phyloP scores from a whole-genome alignment of 306 rosid genomes.

The Hippophae tibetana region DNA sequence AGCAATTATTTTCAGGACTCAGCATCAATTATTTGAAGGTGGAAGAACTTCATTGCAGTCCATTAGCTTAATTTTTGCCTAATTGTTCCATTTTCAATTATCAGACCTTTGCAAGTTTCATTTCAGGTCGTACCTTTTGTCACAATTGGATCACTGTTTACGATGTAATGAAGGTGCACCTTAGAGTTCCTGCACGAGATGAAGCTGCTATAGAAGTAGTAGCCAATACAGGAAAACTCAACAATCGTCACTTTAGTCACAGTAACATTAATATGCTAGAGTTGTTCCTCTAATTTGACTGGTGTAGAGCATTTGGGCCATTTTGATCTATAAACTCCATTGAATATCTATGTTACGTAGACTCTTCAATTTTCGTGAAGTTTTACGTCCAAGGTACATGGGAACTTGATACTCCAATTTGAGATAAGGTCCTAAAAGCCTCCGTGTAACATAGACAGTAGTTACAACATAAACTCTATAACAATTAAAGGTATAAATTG shows the following conservation, averaged over 20 bases:
- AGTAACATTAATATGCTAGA: conserved; percentile 14
- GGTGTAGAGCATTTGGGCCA: background rate
- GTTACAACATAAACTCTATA: no score
- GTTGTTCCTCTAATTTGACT: conserved; percentile 15
- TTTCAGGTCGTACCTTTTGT: conserved; percentile 92
- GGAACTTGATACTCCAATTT: no score
- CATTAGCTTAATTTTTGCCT: background rate
- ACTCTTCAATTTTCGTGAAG: no score
- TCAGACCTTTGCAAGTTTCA: conserved; percentile 15
- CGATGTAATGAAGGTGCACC: conserved; percentile 55
- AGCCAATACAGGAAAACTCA: conserved; percentile 39
- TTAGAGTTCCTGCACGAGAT: conserved; percentile 82
- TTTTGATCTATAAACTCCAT: conserved; percentile 21
- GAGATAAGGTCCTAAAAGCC: no score
- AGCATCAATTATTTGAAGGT: conserved; percentile 96
- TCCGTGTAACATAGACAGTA: no score
- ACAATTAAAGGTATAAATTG: no score
- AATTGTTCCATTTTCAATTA: conserved; percentile 10
- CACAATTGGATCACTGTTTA: conserved; percentile 86
- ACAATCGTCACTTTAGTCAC: conserved; percentile 35
- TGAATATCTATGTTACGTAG: conserved; percentile 1
- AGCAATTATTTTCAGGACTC: conserved; percentile 81
- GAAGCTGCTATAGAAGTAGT: conserved; percentile 48
- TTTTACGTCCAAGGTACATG: no score
- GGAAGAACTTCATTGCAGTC: conserved; percentile 10